phyloP scores from a whole-genome alignment of 108 stramenopile genomes.

The Nitzschia inconspicua region DNA sequence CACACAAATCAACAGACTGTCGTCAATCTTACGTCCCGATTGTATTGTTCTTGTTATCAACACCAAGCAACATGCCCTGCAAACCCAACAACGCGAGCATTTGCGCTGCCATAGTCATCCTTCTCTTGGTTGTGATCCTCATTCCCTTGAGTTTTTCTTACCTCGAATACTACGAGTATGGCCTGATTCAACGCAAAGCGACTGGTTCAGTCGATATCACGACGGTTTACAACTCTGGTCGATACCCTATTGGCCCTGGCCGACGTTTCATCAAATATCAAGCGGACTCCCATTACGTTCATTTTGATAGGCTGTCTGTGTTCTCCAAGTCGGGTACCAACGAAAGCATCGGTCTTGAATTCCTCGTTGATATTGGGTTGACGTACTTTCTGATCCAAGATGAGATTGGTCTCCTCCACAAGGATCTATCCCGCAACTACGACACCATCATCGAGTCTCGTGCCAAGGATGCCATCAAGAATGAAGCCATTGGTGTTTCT shows the following conservation, averaged over 20 bases:
- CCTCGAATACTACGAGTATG: conserved; percentile 55
- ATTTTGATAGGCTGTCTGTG: conserved; percentile 25
- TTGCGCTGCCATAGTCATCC: conserved; percentile 6
- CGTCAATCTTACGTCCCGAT: no score
- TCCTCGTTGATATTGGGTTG: conserved; percentile 39
- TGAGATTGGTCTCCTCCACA: conserved; percentile 44
- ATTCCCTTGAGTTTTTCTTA: conserved; percentile 38
- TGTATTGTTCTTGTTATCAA: not conserved
- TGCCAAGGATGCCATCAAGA: conserved; percentile 51
- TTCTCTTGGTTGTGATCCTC: conserved; percentile 41
- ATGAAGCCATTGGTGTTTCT: conserved; percentile 32
- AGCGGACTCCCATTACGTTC: conserved; percentile 40
- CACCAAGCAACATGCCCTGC: conserved; percentile 6
- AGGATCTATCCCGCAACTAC: conserved; percentile 36
- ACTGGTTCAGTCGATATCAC: conserved; percentile 32
- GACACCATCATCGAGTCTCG: conserved; percentile 23
- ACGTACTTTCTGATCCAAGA: conserved; percentile 41
- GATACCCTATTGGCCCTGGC: conserved; percentile 34
- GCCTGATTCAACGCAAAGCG: conserved; percentile 32
- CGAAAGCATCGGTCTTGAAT: conserved; percentile 42
- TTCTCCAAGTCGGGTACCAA: conserved; percentile 33
- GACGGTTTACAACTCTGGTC: conserved; percentile 33
- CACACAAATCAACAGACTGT: no score
- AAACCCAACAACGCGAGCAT: not conserved
- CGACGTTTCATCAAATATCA: conserved; percentile 45